phyloP scores from a whole-genome alignment of 1,139 yeast species.

The Groenewaldozyma auringiensis region DNA sequence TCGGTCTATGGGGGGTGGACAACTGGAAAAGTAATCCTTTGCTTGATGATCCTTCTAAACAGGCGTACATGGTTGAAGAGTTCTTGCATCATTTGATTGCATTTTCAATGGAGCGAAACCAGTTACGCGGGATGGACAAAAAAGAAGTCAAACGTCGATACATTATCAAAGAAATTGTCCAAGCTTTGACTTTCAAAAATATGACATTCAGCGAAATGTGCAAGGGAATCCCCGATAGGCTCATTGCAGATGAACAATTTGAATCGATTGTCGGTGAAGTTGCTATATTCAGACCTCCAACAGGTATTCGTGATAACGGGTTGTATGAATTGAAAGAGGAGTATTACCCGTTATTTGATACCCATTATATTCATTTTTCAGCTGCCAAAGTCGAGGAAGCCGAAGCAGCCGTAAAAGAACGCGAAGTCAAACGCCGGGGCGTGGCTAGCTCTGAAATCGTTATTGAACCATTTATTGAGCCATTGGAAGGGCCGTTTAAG shows the following conservation, averaged over 20 bases:
- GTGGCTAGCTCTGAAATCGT: slow-evolving; percentile 25
- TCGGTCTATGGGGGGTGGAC: slow-evolving; percentile 38
- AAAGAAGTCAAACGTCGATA: slow-evolving; percentile 46
- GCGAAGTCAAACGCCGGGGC: slow-evolving; percentile 28
- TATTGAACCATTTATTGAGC: slow-evolving; percentile 30
- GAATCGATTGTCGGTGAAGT: slow-evolving; percentile 57
- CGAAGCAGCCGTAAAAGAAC: slow-evolving; percentile 45
- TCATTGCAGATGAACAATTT: slow-evolving; percentile 60
- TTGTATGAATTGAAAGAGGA: slow-evolving; percentile 58
- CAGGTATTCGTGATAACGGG: slow-evolving; percentile 59
- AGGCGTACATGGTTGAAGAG: slow-evolving; percentile 69
- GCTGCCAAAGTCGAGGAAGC: slow-evolving; percentile 77
- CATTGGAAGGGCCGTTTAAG: slow-evolving; percentile 30
- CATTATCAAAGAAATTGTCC: slow-evolving; percentile 65
- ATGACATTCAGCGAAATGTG: slow-evolving; percentile 65
- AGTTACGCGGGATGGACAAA: slow-evolving; percentile 45
- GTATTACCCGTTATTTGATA: slow-evolving; percentile 52
- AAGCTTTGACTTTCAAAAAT: slow-evolving; percentile 67
- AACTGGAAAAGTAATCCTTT: slow-evolving; percentile 28
- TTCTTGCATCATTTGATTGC: slow-evolving; percentile 64
- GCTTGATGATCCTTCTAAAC: slow-evolving; percentile 33
- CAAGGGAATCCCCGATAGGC: slow-evolving; percentile 65
- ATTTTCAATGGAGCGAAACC: slow-evolving; percentile 59
- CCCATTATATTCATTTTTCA: slow-evolving; percentile 72
- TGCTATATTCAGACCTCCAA: slow-evolving; percentile 58